Conservation (phyloP, 2,329 filamentous ascomycete genomes). For the Aspergillus tamarii region DNA sequence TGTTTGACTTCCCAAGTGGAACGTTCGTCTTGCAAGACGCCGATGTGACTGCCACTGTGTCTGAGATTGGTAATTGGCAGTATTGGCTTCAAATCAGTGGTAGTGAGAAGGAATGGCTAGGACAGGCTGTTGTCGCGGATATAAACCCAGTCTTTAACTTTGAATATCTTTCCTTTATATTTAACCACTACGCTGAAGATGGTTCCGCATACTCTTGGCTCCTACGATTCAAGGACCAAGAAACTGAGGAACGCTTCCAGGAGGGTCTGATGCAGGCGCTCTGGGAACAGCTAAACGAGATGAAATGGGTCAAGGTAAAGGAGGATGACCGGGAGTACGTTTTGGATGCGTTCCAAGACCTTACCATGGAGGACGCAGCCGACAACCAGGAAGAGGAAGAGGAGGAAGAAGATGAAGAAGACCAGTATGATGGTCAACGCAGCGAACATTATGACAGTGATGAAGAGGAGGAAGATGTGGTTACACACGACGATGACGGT, state of each 20-base stretch:
- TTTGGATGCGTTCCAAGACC: conserved; percentile 89
- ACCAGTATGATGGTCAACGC: conserved; percentile 64
- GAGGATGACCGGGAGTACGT: conserved; percentile 93
- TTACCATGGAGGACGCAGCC: conserved; percentile 80
- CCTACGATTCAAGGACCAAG: conserved; percentile 83
- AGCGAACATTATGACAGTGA: conserved; percentile 76
- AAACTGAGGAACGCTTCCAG: conserved; percentile 82
- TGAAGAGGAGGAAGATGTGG: conserved; percentile 78
- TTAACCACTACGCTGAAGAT: conserved; percentile 91
- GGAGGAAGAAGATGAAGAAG: conserved; percentile 65
- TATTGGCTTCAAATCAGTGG: conserved; percentile 92
- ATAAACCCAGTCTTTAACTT: conserved; percentile 99
- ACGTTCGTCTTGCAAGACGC: conserved; percentile 82
- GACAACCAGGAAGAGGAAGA: conserved; percentile 58
- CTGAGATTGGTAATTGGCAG: conserved; percentile 86
- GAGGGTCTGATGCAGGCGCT: conserved; percentile 92
- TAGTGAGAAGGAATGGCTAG: conserved; percentile 79
- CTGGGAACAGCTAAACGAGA: conserved; percentile 94
- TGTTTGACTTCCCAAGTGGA: conserved; percentile 87
- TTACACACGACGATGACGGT: conserved; percentile 69
- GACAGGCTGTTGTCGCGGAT: conserved; percentile 81
- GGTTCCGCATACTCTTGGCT: conserved; percentile 95
- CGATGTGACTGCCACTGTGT: conserved; percentile 75
- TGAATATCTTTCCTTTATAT: conserved; percentile 98
- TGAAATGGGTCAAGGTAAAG: conserved; percentile 92